A percentile compares a stretch with the other conserved stretches of the same genome.
Evolutionary conservation across 2,329 filamentous ascomycete genomes (phyloP).

Genomic region (Venturia effusa): DNA sequence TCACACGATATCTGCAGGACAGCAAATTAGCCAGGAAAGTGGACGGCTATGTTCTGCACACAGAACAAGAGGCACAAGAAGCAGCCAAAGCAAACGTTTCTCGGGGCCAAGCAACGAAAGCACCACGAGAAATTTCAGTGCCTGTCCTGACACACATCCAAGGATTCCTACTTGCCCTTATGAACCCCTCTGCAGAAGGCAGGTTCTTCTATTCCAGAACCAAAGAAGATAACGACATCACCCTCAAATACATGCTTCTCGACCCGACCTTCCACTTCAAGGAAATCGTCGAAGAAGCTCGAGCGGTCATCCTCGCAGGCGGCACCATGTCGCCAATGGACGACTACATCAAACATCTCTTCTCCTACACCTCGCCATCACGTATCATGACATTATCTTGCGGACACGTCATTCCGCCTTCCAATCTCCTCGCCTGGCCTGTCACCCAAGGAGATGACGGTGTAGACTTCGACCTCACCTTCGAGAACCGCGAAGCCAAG

Average conservation of each 20-base stretch:
- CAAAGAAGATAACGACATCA: slow-evolving; percentile 39
- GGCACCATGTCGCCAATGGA: slow-evolving; percentile 97
- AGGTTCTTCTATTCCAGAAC: slow-evolving; percentile 45
- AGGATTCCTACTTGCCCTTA: slow-evolving; percentile 66
- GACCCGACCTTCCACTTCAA: slow-evolving; percentile 88
- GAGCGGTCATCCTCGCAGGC: slow-evolving; percentile 81
- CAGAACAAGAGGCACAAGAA: slow-evolving; percentile 36
- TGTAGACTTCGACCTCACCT: slow-evolving; percentile 73
- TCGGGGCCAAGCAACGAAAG: not conserved
- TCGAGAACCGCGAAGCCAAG: slow-evolving; percentile 59
- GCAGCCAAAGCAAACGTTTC: slow-evolving; percentile 12
- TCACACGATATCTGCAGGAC: slow-evolving; percentile 78
- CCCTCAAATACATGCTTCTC: slow-evolving; percentile 74
- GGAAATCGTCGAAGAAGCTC: slow-evolving; percentile 71
- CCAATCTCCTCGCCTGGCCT: slow-evolving; percentile 70
- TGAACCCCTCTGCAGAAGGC: slow-evolving; percentile 66
- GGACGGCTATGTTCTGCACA: slow-evolving; percentile 68
- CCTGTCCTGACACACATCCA: slow-evolving; percentile 53
- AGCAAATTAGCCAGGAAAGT: slow-evolving; percentile 92
- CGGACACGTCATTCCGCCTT: slow-evolving; percentile 80
- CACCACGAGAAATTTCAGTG: slow-evolving; percentile 20
- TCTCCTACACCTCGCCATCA: slow-evolving; percentile 56
- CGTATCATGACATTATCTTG: slow-evolving; percentile 77
- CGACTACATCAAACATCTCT: slow-evolving; percentile 79
- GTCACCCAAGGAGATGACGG: slow-evolving; percentile 42